These are phyloP conservation scores for Vitis rotundifolia DNA, from an alignment of 164 flowering plant genomes.

Conservation along the genomic window DNA sequence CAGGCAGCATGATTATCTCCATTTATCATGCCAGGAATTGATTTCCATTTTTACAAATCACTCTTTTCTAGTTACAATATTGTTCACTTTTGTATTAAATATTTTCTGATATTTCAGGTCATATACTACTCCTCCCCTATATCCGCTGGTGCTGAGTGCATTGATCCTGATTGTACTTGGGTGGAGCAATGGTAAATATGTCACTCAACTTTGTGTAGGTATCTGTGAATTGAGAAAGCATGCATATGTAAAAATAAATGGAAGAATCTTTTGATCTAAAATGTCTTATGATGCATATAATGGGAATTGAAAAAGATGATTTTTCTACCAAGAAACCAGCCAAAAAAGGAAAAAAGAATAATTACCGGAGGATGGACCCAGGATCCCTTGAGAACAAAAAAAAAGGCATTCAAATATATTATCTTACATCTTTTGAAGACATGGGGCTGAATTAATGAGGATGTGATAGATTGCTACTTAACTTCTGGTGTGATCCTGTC, in stretches of 20 bases:
- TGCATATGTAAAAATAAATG: background rate
- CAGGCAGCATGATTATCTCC: background rate
- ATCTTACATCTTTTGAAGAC: too few relatives aligned
- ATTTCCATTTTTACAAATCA: background rate
- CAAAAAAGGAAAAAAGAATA: too few relatives aligned
- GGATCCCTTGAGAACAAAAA: too few relatives aligned
- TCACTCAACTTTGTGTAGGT: background rate
- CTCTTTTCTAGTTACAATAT: constrained; percentile 1
- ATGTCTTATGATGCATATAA: background rate
- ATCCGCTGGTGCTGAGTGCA: constrained; percentile 96
- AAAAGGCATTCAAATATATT: too few relatives aligned
- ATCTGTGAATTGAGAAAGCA: constrained; percentile 1
- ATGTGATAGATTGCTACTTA: too few relatives aligned
- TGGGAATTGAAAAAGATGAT: background rate
- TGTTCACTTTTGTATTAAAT: background rate
- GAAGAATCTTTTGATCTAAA: background rate
- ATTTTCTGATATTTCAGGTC: constrained; percentile 43
- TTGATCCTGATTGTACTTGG: constrained; percentile 89
- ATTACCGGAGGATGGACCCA: too few relatives aligned
- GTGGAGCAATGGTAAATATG: constrained; percentile 84
- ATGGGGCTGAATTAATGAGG: too few relatives aligned
- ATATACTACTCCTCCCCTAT: constrained; percentile 76
- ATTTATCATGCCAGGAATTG: background rate
- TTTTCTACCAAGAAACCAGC: too few relatives aligned
- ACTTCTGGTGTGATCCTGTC: too few relatives aligned